These are phyloP conservation scores for Teunomyces atbi DNA, from an alignment of 805 yeast species.

Conservation along the genomic window DNA sequence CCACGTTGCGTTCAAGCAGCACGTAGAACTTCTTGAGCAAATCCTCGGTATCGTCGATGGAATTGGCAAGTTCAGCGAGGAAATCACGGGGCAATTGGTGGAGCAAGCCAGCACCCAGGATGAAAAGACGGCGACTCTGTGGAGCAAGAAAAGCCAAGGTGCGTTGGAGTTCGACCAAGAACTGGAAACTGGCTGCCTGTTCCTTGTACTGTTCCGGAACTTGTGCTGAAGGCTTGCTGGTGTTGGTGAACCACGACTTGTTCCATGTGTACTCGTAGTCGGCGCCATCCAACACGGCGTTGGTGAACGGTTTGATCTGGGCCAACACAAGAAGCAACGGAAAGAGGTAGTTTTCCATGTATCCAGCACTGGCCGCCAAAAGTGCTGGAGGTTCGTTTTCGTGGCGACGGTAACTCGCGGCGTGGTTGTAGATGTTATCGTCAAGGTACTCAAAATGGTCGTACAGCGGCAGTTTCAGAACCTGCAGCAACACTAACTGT, in stretches of 20 bases:
- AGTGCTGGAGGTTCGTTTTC: slow-evolving; percentile 17
- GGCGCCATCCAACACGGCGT: slow-evolving; percentile 10
- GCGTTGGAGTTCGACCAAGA: slow-evolving; percentile 23
- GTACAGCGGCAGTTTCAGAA: background rate
- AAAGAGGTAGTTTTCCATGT: slow-evolving; percentile 25
- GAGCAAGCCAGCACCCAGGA: slow-evolving; percentile 18
- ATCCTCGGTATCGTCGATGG: slow-evolving; percentile 19
- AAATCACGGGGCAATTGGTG: slow-evolving; percentile 18
- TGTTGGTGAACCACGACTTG: slow-evolving; percentile 17
- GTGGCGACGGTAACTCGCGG: slow-evolving; percentile 33
- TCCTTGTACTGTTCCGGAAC: slow-evolving; percentile 9
- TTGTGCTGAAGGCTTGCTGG: slow-evolving; percentile 6
- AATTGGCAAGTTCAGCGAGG: slow-evolving; percentile 15
- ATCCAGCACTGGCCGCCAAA: slow-evolving; percentile 12
- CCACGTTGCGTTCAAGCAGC: slow-evolving; percentile 5
- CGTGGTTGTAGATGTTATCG: slow-evolving; percentile 25
- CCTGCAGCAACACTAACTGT: too few species aligned
- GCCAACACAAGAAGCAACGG: slow-evolving; percentile 30
- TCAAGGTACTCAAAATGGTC: background rate
- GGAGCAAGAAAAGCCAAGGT: slow-evolving; percentile 18
- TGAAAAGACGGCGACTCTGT: slow-evolving; percentile 20
- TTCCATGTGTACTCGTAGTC: slow-evolving; percentile 15
- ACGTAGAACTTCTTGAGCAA: slow-evolving; percentile 13
- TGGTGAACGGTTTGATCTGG: slow-evolving; percentile 20
- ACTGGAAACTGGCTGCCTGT: slow-evolving; percentile 8